Percentiles rank a stretch among this genome's conserved stretches.
phyloP scores from a whole-genome alignment of 1,284 basidiomycete genomes.

The Dichomitus squalens region DNA sequence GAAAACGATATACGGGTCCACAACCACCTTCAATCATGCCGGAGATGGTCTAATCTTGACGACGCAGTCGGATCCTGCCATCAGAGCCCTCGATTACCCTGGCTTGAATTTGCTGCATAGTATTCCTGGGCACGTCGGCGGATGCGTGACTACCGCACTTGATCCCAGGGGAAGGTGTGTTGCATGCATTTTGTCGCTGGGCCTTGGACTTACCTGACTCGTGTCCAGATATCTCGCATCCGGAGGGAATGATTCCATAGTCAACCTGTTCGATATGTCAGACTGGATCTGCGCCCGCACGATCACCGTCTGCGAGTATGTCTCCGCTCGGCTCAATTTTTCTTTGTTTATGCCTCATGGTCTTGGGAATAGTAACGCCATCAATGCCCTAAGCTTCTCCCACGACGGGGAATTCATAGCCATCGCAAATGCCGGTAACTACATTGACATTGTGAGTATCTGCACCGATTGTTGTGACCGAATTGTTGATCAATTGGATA shows the following conservation, averaged over 20 bases:
- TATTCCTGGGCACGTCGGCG: conserved; percentile 72
- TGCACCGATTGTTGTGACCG: not conserved
- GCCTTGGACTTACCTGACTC: not conserved
- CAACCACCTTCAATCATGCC: conserved; percentile 69
- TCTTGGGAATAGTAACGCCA: conserved; percentile 53
- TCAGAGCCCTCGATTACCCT: conserved; percentile 71
- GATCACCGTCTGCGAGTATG: conserved; percentile 78
- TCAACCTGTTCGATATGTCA: conserved; percentile 77
- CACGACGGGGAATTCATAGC: conserved; percentile 80
- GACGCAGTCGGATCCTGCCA: conserved; percentile 58
- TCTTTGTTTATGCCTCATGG: not conserved
- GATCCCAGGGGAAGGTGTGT: conserved; percentile 71
- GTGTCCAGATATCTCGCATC: conserved; percentile 69
- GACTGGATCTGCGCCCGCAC: conserved; percentile 73
- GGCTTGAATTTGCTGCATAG: conserved; percentile 56
- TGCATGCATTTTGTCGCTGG: not conserved
- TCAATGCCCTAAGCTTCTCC: conserved; percentile 79
- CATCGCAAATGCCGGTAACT: conserved; percentile 68
- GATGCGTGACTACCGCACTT: conserved; percentile 71
- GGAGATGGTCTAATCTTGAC: conserved; percentile 71
- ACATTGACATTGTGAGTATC: conserved; percentile 70
- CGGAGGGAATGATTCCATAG: conserved; percentile 77
- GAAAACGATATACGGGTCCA: conserved; percentile 42
- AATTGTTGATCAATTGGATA: not conserved
- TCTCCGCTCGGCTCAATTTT: conserved; percentile 15